Conservation (phyloP, 1,284 basidiomycete genomes). For the Leccinum solheimii region DNA sequence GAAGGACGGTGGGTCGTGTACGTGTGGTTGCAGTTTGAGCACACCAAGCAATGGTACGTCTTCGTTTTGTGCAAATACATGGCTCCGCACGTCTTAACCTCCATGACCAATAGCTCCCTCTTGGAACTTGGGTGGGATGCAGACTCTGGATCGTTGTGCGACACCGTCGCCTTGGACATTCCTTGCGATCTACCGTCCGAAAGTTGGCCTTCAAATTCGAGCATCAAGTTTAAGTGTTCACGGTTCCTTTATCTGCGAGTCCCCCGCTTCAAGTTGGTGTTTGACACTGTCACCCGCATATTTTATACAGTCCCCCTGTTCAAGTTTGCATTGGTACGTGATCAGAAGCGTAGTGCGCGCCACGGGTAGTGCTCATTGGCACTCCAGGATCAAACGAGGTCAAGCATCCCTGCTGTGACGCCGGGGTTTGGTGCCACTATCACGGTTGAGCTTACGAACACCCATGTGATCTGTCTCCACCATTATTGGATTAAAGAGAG, state of each 20-base stretch:
- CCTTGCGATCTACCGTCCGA: not conserved
- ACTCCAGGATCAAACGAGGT: not conserved
- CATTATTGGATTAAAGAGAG: not conserved
- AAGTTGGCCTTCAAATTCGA: not conserved
- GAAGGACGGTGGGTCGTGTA: not conserved
- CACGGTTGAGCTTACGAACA: not conserved
- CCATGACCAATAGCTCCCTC: not conserved
- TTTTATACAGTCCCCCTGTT: constrained; percentile 8
- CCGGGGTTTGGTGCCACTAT: not conserved
- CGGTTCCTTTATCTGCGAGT: not conserved
- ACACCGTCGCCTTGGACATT: not conserved
- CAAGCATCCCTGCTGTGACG: not conserved
- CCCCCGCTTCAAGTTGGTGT: not conserved
- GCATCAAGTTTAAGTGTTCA: not conserved
- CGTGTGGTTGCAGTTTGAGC: not conserved
- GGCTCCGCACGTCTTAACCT: not conserved
- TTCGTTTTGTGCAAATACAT: not conserved
- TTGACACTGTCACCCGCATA: not conserved
- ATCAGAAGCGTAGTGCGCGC: not conserved
- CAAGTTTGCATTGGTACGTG: constrained; percentile 1
- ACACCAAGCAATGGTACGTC: not conserved
- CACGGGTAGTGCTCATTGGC: not conserved
- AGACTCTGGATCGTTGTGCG: not conserved
- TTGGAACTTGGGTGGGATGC: not conserved
- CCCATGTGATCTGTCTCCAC: not conserved